Evolutionary conservation across 2,329 filamentous ascomycete species (phyloP).

Genomic region (Magnaporthiopsis incrustans): DNA sequence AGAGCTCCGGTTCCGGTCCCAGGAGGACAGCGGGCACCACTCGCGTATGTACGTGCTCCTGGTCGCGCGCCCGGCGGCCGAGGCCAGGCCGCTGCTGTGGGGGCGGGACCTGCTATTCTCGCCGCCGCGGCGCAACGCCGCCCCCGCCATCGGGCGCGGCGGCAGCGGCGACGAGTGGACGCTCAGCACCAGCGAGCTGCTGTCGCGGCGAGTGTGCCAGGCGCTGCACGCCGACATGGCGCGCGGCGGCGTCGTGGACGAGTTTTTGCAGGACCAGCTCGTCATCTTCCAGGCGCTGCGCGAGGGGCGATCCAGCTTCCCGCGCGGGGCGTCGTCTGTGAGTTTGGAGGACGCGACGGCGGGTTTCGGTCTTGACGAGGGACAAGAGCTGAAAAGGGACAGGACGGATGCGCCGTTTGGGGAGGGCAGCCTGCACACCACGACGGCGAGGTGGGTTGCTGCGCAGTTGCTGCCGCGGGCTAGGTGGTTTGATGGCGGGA

Average conservation of each 20-base stretch:
- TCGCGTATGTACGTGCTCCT: conserved; percentile 48
- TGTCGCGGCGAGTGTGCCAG: conserved; percentile 28
- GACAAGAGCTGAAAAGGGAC: conserved; percentile 29
- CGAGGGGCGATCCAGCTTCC: conserved; percentile 41
- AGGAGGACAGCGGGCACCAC: conserved; percentile 43
- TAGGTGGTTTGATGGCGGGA: conserved; percentile 43
- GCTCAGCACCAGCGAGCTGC: conserved; percentile 6
- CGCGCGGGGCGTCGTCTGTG: conserved; percentile 13
- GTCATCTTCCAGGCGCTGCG: conserved; percentile 52
- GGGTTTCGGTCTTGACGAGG: conserved; percentile 14
- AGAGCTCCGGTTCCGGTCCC: conserved; percentile 34
- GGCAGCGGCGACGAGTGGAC: conserved; percentile 20
- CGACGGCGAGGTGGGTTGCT: conserved; percentile 53
- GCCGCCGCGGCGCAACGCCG: conserved; percentile 17
- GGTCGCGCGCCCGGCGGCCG: conserved; percentile 39
- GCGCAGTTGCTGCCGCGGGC: conserved; percentile 40
- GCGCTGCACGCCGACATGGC: conserved; percentile 37
- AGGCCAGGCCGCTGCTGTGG: conserved; percentile 12
- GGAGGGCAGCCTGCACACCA: conserved; percentile 46
- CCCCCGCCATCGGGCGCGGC: conserved; percentile 16
- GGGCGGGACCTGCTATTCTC: conserved; percentile 24
- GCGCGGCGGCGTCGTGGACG: conserved; percentile 44
- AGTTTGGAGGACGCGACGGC: conserved; percentile 11
- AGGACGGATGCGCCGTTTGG: conserved; percentile 44
- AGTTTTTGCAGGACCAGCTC: conserved; percentile 53